Base-by-base conservation (phyloP, 2,329 filamentous ascomycete species). In the Colletotrichum trifolii region DNA sequence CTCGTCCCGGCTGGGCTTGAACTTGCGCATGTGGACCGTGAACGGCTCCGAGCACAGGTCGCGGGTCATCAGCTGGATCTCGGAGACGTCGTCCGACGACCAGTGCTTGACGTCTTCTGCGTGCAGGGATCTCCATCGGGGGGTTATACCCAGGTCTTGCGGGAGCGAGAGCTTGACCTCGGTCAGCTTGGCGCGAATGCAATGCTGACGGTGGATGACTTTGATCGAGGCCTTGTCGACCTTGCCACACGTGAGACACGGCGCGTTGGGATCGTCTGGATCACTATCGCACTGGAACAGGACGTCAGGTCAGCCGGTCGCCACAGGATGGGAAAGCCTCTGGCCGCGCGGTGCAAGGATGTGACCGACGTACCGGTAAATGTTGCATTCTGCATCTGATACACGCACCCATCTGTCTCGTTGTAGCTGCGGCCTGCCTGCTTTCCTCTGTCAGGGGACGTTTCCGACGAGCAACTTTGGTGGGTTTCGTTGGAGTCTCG, bases 381-480 rank as follows among this genome's bases (percentile, higher is more conserved):
- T 79, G 79, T 67, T 83, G 81, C 60, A 78, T 78, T 39, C 78
- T 76, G 67, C 81, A 84, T 11, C 81, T 75, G 13, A 83, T 70
- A 54, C 82, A 84, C 1, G 81, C 81, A 35, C 76, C 76, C 15
- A 73, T 68, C 10, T 68, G 72, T 11, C 79, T 73, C 2, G 78
- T 80, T 12, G 73, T 71, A 33, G 73, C 73, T 1, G 77, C 79
- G 49, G 75, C 71, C n/a, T 71, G 67, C 6, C 77, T 72, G 13
- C 70, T 66, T 12, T 70, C 63, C 7, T 71, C 67, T 1, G 69
- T 68, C 39, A 77, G 74, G 2, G 34, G 13, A 2, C 57, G 57
- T 12, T 34, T 60, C 8, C 46, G 47, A 15, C 43, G 43, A 46
- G 15, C 25, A 1, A 17, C 15, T 17, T 17, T 46, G 17, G 13